Conservation (phyloP, 177 flowering plant species). For the Tripterygium wilfordii region DNA sequence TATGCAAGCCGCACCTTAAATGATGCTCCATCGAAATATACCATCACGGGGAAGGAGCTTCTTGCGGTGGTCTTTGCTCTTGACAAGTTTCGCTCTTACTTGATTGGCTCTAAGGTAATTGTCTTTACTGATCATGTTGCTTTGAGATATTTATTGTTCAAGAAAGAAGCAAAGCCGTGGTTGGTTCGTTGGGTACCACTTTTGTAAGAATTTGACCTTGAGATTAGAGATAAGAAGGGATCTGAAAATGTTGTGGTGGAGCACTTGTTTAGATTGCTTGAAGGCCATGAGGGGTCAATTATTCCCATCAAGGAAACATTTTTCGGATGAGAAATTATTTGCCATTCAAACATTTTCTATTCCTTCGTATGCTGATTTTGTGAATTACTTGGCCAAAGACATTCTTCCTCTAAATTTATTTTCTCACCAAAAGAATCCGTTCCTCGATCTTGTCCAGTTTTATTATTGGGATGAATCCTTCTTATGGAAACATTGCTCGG, state of each 20-base stretch:
- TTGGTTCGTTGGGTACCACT: conserved; percentile 4
- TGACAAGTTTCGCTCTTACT: conserved; percentile 4
- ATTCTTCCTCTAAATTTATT: neutral
- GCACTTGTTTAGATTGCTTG: too few relatives aligned
- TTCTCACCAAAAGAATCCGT: neutral
- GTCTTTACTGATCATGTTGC: too few relatives aligned
- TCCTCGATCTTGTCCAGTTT: neutral
- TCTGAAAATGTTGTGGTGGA: too few relatives aligned
- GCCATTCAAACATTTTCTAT: too few relatives aligned
- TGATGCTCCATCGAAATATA: conserved; percentile 8
- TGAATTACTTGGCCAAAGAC: conserved; percentile 4
- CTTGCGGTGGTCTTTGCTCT: conserved; percentile 6
- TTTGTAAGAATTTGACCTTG: conserved; percentile 11
- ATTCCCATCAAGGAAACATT: neutral
- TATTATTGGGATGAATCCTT: neutral
- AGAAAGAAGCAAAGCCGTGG: conserved; percentile 8
- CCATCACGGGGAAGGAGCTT: conserved; percentile 7
- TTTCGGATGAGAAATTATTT: neutral
- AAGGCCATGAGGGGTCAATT: too few relatives aligned
- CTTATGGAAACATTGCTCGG: too few relatives aligned
- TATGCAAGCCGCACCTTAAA: conserved; percentile 4
- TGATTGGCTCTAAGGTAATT: too few relatives aligned
- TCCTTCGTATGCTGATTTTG: conserved; percentile 6
- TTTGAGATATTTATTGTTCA: conserved; percentile 1
- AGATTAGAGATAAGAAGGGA: too few relatives aligned